phyloP scores from a whole-genome alignment of 169 alveolate genomes.

The Pseudocohnilembus persalinus region DNA sequence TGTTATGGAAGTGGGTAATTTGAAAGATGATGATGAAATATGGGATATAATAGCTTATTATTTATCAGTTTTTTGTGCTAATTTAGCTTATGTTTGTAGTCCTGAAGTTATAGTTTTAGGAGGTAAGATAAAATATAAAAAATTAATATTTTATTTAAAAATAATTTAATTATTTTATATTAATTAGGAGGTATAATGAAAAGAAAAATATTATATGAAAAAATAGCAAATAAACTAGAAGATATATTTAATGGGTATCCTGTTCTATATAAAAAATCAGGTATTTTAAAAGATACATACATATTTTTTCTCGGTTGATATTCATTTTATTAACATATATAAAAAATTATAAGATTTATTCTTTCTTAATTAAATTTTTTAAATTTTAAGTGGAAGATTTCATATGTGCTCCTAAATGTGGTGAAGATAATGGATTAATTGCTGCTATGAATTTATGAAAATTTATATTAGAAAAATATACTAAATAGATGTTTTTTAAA shows the following conservation, averaged over 20 bases:
- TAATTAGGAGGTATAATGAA: neutral
- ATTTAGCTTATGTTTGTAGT: constrained; percentile 48
- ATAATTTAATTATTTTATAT: no score
- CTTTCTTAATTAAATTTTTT: neutral
- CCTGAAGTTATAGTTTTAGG: constrained; percentile 79
- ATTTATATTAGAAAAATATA: no score
- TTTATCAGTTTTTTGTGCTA: constrained; percentile 57
- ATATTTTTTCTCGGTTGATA: no score
- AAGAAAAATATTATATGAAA: neutral
- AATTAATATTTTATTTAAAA: no score
- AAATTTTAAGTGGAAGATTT: neutral
- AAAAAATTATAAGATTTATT: no score
- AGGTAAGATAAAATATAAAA: constrained; percentile 42
- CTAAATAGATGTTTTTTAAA: no score
- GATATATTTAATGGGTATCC: neutral
- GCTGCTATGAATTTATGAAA: neutral
- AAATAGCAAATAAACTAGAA: neutral
- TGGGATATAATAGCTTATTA: constrained; percentile 78
- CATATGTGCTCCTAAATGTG: neutral
- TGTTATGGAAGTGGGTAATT: constrained; percentile 32
- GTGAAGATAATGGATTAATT: neutral
- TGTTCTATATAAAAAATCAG: neutral
- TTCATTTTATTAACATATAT: no score
- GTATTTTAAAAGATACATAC: no score
- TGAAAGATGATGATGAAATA: constrained; percentile 58